These are phyloP conservation scores for Clonostachys rosea DNA, from an alignment of 2,329 filamentous ascomycete genomes.

Conservation along the genomic window DNA sequence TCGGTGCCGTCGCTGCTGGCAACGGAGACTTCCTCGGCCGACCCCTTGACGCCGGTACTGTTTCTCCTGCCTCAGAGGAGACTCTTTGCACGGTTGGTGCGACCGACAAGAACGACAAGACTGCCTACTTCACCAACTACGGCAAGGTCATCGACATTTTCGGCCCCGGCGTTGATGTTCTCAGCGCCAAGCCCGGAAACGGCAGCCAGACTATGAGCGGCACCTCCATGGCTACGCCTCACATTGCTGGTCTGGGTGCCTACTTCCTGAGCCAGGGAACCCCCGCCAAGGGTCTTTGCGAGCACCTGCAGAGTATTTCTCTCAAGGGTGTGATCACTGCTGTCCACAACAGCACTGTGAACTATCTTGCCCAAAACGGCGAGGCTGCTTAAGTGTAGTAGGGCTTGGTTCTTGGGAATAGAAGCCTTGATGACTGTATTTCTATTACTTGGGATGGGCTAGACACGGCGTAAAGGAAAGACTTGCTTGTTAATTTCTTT, in stretches of 20 bases:
- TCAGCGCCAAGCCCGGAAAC: conserved; percentile 38
- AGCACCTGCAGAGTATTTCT: conserved; percentile 30
- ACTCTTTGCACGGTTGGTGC: conserved; percentile 45
- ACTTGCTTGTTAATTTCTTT: no score
- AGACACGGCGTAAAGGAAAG: no score
- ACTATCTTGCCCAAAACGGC: conserved; percentile 25
- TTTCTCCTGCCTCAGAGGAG: conserved; percentile 42
- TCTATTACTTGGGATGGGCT: no score
- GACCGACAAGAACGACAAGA: conserved; percentile 30
- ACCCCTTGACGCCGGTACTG: conserved; percentile 32
- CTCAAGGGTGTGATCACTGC: conserved; percentile 28
- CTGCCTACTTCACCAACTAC: conserved; percentile 46
- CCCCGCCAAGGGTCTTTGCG: conserved; percentile 27
- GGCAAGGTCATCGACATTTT: conserved; percentile 40
- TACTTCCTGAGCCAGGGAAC: conserved; percentile 51
- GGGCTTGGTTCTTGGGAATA: background rate
- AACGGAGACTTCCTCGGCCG: conserved; percentile 38
- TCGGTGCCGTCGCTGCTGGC: conserved; percentile 47
- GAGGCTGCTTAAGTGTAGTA: background rate
- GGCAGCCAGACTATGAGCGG: conserved; percentile 36
- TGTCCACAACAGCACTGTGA: conserved; percentile 21
- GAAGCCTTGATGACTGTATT: no score
- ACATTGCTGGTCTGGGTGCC: conserved; percentile 56
- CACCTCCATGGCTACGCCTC: conserved; percentile 57
- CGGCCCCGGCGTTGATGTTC: conserved; percentile 40